Evolutionary conservation across 2,329 filamentous ascomycete species (phyloP), one percentile per base, ranked within the genome.

Genomic region (Zymoseptoria crescenta): DNA sequence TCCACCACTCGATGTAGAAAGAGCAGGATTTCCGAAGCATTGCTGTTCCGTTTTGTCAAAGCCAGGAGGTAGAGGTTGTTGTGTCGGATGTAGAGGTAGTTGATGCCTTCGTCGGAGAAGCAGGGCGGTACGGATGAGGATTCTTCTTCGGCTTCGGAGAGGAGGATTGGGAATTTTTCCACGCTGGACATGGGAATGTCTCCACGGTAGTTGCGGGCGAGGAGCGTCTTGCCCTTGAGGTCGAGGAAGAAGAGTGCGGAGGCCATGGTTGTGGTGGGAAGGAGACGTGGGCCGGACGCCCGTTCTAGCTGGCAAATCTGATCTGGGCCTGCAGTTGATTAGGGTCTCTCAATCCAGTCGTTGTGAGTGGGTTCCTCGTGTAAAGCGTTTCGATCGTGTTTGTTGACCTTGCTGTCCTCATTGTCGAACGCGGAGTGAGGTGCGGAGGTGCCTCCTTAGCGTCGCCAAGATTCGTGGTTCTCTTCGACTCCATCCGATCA

Each of bases 191-290:
- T 97, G 76, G 94, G 94, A 66, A 99, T 96, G 71, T 99, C 94
- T 75, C 94, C 94, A 74, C 94, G 86, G 77, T 99, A 99, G 80
- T 99, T 99, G 73, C 94, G 90, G 76, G 94, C 94, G 72, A 99
- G 83, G 69, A 99, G 92, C 80, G 94, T 97, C 92, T 99, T 99
- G 89, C 94, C 94, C 91, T 99, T 99, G 68, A 99, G 83, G 77
- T 99, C 94, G 71, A 99, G 87, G 76, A 99, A 99, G 84, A 99
- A 99, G 72, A 99, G 75, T 65, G 94, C 94, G 62, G 94, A 99
- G 69, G 94, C 94, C 94, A 99, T 99, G 74, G 69, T 81, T 57
- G 56, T 27, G 52, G 54, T 21, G 27, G 55, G 41, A 35, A 52
- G 51, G 24, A 24, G 52, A 48, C 55, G 52, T 63, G 67, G 67